Conservation (phyloP, 2,329 filamentous ascomycete genomes). For the Sporothrix brunneoviolacea region DNA sequence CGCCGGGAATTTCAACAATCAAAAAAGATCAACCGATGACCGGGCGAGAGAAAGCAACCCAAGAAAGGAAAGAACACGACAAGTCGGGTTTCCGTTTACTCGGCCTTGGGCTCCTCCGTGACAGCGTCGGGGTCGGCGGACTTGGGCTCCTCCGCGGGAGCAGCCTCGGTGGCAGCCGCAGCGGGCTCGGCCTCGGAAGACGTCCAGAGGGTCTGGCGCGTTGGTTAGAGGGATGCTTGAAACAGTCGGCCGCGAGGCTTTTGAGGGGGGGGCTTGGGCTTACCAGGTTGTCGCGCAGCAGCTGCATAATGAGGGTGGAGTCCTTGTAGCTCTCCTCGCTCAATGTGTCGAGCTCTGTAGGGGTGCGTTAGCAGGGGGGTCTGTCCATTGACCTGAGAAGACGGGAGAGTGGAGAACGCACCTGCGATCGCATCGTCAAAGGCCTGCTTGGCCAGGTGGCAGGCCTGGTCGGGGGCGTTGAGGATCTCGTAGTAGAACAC, state of each 20-base stretch:
- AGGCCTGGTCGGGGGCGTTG: conserved; percentile 95
- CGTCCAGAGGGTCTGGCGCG: conserved; percentile 85
- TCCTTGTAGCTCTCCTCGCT: conserved; percentile 99
- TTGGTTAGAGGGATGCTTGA: not conserved
- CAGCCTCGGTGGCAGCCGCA: conserved; percentile 44
- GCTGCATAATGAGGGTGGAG: conserved; percentile 97
- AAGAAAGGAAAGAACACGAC: conserved; percentile 16
- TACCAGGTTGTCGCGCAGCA: conserved; percentile 93
- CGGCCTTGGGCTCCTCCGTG: conserved; percentile 63
- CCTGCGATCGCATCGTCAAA: conserved; percentile 92
- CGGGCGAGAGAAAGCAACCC: conserved; percentile 32
- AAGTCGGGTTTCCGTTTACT: conserved; percentile 37
- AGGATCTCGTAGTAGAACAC: conserved; percentile 99
- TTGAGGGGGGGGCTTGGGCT: not conserved
- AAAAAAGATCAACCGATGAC: conserved; percentile 35
- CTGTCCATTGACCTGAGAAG: too few relatives aligned
- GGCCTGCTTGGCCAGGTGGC: conserved; percentile 92
- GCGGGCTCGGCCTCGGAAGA: conserved; percentile 92
- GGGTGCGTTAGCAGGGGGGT: not conserved
- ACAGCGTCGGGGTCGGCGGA: conserved; percentile 43
- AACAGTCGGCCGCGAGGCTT: not conserved
- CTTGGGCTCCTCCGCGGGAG: conserved; percentile 51
- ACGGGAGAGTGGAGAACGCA: too few relatives aligned
- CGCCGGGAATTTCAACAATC: conserved; percentile 37
- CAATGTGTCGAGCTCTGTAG: conserved; percentile 84